Percentiles rank a stretch among this genome's conserved stretches.
Conservation (phyloP, 2,329 filamentous ascomycete species). For the Aspergillus sp. region DNA sequence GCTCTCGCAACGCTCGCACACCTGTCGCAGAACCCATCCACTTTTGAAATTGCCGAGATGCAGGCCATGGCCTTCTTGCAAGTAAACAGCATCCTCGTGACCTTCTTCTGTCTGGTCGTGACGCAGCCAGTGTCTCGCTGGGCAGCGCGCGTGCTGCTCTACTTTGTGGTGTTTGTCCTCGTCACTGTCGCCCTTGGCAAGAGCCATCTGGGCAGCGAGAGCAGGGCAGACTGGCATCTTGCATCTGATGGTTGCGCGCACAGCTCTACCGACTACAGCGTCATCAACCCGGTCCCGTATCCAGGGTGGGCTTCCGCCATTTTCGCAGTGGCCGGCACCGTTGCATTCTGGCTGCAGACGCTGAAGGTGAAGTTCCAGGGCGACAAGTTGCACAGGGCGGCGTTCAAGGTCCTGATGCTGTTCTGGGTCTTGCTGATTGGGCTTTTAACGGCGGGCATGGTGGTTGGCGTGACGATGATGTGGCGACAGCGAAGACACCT, state of each 20-base stretch:
- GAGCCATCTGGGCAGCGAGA: conserved; percentile 1
- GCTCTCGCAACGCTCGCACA: conserved; percentile 7
- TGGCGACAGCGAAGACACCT: conserved; percentile 7
- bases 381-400: not conserved
- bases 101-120: conserved; percentile 8
- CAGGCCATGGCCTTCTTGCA: conserved; percentile 10
- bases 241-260: conserved; percentile 10
- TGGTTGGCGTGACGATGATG: conserved; percentile 9
- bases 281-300: conserved; percentile 10
- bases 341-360: conserved; percentile 6
- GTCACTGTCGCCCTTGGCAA: not conserved
- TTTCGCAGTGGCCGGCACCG: conserved; percentile 1
- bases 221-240: conserved; percentile 2
- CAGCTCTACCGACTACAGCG: conserved; percentile 6
- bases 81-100: conserved; percentile 9
- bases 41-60: conserved; percentile 10
- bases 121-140: conserved; percentile 6
- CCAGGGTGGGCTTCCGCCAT: conserved; percentile 4
- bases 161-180: conserved; percentile 5
- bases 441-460: not conserved
- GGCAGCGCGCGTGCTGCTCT: conserved; percentile 5
- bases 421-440: conserved; percentile 6
- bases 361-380: conserved; percentile 1
- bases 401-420: not conserved
- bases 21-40: conserved; percentile 6